Percentiles rank a stretch among this genome's conserved stretches.
These are phyloP conservation scores for Polytrichum commune DNA, from an alignment of 225 moss, liverwort and hornwort species.

Conservation along the genomic window DNA sequence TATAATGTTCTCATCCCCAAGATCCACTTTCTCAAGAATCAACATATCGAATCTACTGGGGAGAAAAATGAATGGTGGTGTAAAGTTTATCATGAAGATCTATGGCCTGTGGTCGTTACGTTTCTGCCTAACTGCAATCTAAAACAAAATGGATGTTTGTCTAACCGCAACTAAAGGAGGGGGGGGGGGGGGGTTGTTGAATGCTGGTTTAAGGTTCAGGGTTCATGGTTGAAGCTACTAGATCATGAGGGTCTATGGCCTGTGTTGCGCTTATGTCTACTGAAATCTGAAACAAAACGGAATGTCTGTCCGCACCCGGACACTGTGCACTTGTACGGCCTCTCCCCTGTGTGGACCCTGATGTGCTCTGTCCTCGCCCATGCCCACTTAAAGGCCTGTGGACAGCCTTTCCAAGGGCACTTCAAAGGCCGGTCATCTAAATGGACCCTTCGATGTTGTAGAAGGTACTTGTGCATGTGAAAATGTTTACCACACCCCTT, in stretches of 20 bases:
- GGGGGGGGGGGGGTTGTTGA: not conserved
- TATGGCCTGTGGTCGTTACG: not conserved
- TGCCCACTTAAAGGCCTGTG: constrained; percentile 59
- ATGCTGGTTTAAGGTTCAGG: not conserved
- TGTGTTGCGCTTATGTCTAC: constrained; percentile 58
- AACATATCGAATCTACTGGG: not conserved
- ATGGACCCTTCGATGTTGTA: constrained; percentile 62
- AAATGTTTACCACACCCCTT: constrained; percentile 61
- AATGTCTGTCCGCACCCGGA: constrained; percentile 58
- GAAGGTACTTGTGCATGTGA: constrained; percentile 59
- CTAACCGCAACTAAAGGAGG: not conserved
- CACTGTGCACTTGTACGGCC: constrained; percentile 42
- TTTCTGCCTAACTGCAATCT: not conserved
- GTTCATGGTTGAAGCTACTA: not conserved
- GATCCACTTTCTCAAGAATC: constrained; percentile 5
- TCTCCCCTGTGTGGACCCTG: constrained; percentile 55
- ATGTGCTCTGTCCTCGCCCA: constrained; percentile 70
- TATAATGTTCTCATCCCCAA: not conserved
- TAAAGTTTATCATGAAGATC: not conserved
- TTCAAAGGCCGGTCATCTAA: constrained; percentile 55
- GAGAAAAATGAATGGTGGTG: not conserved
- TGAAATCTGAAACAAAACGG: constrained; percentile 64
- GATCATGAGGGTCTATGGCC: constrained; percentile 33
- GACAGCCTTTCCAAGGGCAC: constrained; percentile 57
- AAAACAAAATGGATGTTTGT: not conserved